Base-by-base conservation (phyloP, 2,329 filamentous ascomycete genomes). In the Hymenoscyphus linearis region DNA sequence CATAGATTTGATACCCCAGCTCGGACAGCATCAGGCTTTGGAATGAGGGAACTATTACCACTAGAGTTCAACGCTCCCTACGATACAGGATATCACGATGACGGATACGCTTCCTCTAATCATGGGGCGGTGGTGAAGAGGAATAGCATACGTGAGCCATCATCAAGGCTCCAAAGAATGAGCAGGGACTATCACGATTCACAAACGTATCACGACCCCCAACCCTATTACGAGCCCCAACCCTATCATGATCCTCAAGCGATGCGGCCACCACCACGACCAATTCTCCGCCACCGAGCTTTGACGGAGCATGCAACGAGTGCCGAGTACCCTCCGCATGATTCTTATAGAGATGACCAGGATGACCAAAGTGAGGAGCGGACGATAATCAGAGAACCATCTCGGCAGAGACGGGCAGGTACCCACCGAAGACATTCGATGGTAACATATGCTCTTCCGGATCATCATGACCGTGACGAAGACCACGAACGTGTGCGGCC, bases 181-280 rank as follows among this genome's bases (percentile, higher is more conserved):
- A 67, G 57, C 54, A 68, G 35, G 13, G 37, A 35, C 40, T 57
- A 57, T 35, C 52, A 54, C 12, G 26, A 26, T 50, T 63, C 61
- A 26, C 35, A 64, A 31, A 31, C 31, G 31, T 31, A 31, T 31
- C 31, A 31, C 31, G 31, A 31, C 10, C 10, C 31, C 10, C 44
- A 52, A 10, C 61, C 64, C 3, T 35, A 25, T 31, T 9, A 31
- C 31, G 16, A 27, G 13, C 7, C 22, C 10, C 18, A 64, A 57
- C 58, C 55, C 4, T 63, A 68, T 31, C 53, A 44, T 35, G 70
- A 72, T 50, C 61, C 61, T 31, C 35, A 64, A 10, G 61, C 65
- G 2, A 72, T 72, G 69, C 69, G 69, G 26, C 70, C 71, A 22
- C 69, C 70, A 47, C 60, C 64, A 31, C 59, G 40, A 44, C 55